phyloP scores from a whole-genome alignment of 306 rosid species.

The Quercus cerris region DNA sequence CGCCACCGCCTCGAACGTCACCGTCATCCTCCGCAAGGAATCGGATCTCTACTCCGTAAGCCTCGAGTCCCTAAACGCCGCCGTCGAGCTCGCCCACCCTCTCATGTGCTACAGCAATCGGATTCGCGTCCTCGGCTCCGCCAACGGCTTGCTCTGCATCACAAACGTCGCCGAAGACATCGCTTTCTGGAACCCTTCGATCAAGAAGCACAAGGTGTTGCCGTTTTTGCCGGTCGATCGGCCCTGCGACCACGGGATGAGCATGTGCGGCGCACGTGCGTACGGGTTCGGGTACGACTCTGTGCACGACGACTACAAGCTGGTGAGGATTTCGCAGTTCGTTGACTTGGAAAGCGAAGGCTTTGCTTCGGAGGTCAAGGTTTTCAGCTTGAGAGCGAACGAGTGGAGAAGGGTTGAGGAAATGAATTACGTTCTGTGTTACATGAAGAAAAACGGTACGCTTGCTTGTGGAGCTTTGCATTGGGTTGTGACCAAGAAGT shows the following conservation, averaged over 20 bases:
- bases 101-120: slow-evolving; percentile 79
- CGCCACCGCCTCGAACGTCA: slow-evolving; percentile 11
- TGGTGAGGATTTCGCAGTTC: slow-evolving; percentile 57
- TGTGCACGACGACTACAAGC: slow-evolving; percentile 37
- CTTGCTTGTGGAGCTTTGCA: slow-evolving; percentile 41
- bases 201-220: slow-evolving; percentile 35
- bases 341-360: slow-evolving; percentile 28
- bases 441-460: slow-evolving; percentile 54
- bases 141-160: slow-evolving; percentile 68
- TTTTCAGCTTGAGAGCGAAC: slow-evolving; percentile 45
- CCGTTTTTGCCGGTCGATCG: slow-evolving; percentile 37
- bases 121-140: slow-evolving; percentile 54
- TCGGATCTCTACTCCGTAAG: slow-evolving; percentile 36
- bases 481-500: slow-evolving; percentile 59
- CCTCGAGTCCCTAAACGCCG: slow-evolving; percentile 21
- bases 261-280: slow-evolving; percentile 36
- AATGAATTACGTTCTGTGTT: slow-evolving; percentile 51
- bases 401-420: slow-evolving; percentile 44
- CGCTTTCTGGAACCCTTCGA: slow-evolving; percentile 75
- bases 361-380: slow-evolving; percentile 41
- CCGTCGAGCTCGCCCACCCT: slow-evolving; percentile 54
- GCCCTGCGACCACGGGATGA: slow-evolving; percentile 16
- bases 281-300: slow-evolving; percentile 66
- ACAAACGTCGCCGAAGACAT: slow-evolving; percentile 75
- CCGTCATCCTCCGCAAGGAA: slow-evolving; percentile 35